Evolutionary conservation across 768 basidiomycete species (phyloP), one percentile per base, ranked within the genome.

Genomic region (Lactarius trivialis): DNA sequence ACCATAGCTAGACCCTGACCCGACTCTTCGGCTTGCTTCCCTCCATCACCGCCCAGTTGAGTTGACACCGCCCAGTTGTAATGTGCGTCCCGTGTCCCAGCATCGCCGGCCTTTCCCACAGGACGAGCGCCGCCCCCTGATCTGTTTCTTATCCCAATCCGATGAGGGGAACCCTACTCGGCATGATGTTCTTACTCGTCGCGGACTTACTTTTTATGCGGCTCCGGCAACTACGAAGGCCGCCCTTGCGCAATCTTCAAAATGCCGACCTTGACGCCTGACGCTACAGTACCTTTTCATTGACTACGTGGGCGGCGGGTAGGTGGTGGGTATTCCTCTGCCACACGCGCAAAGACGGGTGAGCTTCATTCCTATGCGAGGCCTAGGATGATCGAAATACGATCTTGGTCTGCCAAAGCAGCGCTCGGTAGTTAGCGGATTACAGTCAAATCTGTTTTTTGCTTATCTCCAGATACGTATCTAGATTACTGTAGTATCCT

Each of bases 1-100:
- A 21, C 17, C 12, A 24, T 28, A 14, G n/a, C 3, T 19, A 8
- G 51, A 32, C 17, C 28, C 21, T 33, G 45, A 30, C 26, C 41
- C 61, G 11, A 32, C 15, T 7, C 0, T 15, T 49, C 24, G 57
- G 62, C 36, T 17, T 24, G 1, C 2, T 12, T 24, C 57, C 48
- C n/a, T 30, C 30, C 30, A 64, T 64, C 63, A 64, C 54, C 39
- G 63, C 62, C 37, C 53, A 6, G 28, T 53, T 21, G 6, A n/a
- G n/a, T n/a, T n/a, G n/a, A n/a, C 63, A 64, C 54, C 39, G 63
- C 62, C 37, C 53, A 6, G 28, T 53, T 21, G 6, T n/a, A n/a
- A n/a, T n/a, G n/a, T n/a, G n/a, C n/a, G n/a, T n/a, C n/a, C n/a
- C n/a, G n/a, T 58, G 41, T 48, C 53, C 58, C 58, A 41, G 54